Percentiles rank a stretch among this genome's conserved stretches.
Evolutionary conservation across 306 rosid genomes (phyloP).

Genomic region (Vigna nakashimae): DNA sequence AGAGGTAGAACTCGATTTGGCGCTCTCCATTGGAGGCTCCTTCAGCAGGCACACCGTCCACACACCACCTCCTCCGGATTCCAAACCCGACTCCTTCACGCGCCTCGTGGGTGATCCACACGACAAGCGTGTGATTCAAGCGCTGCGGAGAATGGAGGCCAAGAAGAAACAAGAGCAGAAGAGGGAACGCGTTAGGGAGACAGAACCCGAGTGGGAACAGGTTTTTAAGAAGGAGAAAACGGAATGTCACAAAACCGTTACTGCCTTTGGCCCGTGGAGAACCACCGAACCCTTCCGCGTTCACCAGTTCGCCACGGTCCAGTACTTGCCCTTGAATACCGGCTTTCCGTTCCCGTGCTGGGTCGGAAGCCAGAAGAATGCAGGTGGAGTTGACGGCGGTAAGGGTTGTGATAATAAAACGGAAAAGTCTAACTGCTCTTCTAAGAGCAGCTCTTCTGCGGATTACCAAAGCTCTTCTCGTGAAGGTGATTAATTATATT

Average conservation of each 20-base stretch:
- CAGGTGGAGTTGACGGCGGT: slow-evolving; percentile 17
- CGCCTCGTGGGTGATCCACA: background rate
- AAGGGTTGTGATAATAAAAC: slow-evolving; percentile 27
- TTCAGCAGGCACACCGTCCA: slow-evolving; percentile 42
- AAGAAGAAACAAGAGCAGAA: slow-evolving; percentile 26
- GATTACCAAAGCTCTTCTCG: slow-evolving; percentile 57
- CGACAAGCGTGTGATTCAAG: slow-evolving; percentile 22
- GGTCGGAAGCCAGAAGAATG: slow-evolving; percentile 45
- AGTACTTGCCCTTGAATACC: slow-evolving; percentile 19
- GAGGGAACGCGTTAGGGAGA: background rate
- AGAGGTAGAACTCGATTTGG: slow-evolving; percentile 74
- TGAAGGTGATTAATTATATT: slow-evolving; percentile 55
- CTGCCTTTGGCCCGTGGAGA: background rate
- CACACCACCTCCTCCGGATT: slow-evolving; percentile 36
- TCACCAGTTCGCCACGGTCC: background rate
- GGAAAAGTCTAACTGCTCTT: slow-evolving; percentile 52
- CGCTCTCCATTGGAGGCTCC: slow-evolving; percentile 68
- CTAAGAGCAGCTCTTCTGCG: slow-evolving; percentile 61
- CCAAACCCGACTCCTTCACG: background rate
- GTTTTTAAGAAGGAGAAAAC: slow-evolving; percentile 12
- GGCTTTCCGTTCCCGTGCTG: slow-evolving; percentile 51
- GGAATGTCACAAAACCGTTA: slow-evolving; percentile 1
- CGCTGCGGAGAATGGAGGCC: slow-evolving; percentile 33
- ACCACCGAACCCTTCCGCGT: slow-evolving; percentile 14
- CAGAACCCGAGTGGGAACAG: slow-evolving; percentile 26